Evolutionary conservation across 805 yeast genomes (phyloP).

Genomic region (Saturnispora zaruensis): DNA sequence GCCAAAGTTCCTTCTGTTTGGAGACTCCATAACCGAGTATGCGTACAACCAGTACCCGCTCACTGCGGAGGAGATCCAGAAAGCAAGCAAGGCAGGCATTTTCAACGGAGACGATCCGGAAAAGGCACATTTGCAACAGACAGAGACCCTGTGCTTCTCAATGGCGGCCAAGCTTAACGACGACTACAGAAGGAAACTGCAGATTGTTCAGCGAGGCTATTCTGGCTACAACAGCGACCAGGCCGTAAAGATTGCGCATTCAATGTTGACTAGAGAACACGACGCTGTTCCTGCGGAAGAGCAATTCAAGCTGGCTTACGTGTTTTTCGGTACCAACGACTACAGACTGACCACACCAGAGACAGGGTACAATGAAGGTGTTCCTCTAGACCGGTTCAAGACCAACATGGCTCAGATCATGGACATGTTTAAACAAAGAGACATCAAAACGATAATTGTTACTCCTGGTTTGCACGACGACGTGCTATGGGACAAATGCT

Average conservation of each 20-base stretch:
- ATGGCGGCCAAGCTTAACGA: slow-evolving; percentile 23
- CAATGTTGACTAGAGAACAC: slow-evolving; percentile 41
- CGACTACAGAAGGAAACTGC: slow-evolving; percentile 50
- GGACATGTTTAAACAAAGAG: slow-evolving; percentile 29
- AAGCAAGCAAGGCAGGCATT: background rate
- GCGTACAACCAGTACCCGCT: slow-evolving; percentile 19
- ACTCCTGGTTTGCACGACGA: slow-evolving; percentile 55
- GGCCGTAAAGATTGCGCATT: slow-evolving; percentile 22
- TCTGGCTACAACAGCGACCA: slow-evolving; percentile 49
- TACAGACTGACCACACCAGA: slow-evolving; percentile 29
- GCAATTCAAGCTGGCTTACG: slow-evolving; percentile 34
- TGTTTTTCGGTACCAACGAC: slow-evolving; percentile 81
- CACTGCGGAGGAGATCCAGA: background rate
- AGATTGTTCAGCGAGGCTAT: slow-evolving; percentile 64
- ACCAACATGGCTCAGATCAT: slow-evolving; percentile 41
- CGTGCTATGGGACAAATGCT: slow-evolving; percentile 29
- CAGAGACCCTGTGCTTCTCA: slow-evolving; percentile 16
- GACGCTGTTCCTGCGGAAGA: slow-evolving; percentile 23
- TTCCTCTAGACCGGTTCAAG: slow-evolving; percentile 40
- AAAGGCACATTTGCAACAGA: background rate
- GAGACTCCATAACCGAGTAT: slow-evolving; percentile 30
- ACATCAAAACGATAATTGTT: slow-evolving; percentile 46
- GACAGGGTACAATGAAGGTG: slow-evolving; percentile 32
- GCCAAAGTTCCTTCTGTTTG: slow-evolving; percentile 24
- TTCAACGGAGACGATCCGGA: slow-evolving; percentile 7